A percentile compares a stretch with the other conserved stretches of the same genome.
Conservation (phyloP, 441 rosid genomes). For the Erodium chrysanthum region DNA sequence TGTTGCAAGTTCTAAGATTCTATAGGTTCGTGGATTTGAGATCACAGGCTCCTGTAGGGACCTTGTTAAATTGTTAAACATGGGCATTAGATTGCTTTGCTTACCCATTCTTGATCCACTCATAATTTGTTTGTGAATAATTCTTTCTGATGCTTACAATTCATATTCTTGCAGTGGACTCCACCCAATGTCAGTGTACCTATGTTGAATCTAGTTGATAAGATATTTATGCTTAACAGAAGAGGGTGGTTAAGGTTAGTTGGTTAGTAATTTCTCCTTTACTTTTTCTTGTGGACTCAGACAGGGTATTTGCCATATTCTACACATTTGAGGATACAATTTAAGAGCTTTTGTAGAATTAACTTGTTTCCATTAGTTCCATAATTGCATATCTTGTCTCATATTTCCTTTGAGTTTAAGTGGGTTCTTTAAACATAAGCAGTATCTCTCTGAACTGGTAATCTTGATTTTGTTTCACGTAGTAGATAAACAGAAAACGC, state of each 20-base stretch:
- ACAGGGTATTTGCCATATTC: neutral
- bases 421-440: neutral
- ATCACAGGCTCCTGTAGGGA: neutral
- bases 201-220: conserved; percentile 84
- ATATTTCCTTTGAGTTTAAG: neutral
- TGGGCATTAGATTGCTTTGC: neutral
- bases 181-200: conserved; percentile 95
- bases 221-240: conserved; percentile 86
- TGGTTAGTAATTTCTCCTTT: neutral
- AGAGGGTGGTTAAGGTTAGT: conserved; percentile 70
- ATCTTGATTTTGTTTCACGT: no score
- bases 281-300: conserved; percentile 3
- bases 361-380: neutral
- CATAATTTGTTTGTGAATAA: conserved; percentile 4
- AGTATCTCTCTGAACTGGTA: no score
- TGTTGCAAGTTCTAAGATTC: neutral
- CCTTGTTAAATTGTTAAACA: neutral
- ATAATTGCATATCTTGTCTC: neutral
- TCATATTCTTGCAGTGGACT: conserved; percentile 58
- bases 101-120: neutral
- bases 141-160: conserved; percentile 7
- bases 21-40: neutral
- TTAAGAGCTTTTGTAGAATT: neutral
- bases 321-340: neutral
- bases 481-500: no score